These are phyloP conservation scores for Acacia acuminata DNA, from an alignment of 306 rosid species.

Conservation along the genomic window DNA sequence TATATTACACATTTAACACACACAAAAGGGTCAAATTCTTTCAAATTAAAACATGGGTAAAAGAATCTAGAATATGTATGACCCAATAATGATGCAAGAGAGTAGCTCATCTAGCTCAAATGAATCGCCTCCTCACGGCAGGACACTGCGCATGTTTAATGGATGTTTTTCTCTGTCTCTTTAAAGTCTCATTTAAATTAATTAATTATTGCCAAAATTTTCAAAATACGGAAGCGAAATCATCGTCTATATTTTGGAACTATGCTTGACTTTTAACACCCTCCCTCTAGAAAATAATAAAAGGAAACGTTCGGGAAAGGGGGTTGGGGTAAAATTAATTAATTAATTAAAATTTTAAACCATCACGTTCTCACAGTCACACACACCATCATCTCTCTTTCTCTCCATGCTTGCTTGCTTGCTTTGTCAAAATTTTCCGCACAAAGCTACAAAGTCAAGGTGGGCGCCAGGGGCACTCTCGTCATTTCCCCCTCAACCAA, in stretches of 20 bases:
- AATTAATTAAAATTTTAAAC: not conserved
- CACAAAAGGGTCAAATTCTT: too few species aligned
- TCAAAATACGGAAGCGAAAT: not conserved
- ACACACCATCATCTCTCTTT: not conserved
- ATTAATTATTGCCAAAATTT: not conserved
- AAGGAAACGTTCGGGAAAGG: constrained; percentile 31
- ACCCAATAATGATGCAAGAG: not conserved
- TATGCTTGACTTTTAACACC: not conserved
- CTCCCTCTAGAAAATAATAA: not conserved
- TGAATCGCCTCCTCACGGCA: not conserved
- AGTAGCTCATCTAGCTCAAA: not conserved
- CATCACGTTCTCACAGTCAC: not conserved
- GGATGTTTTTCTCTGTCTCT: not conserved
- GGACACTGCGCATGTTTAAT: not conserved
- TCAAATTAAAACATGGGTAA: too few species aligned
- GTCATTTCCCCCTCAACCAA: constrained; percentile 43
- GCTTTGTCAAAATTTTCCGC: constrained; percentile 14
- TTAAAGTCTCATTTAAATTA: not conserved
- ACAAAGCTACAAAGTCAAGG: constrained; percentile 40
- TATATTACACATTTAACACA: too few species aligned
- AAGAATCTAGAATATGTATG: not conserved
- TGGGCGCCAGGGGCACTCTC: constrained; percentile 40
- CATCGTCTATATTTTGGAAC: not conserved
- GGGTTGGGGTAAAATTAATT: not conserved
- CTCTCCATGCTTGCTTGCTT: not conserved